A percentile compares a stretch with the other conserved stretches of the same genome.
Evolutionary conservation across 306 rosid species (phyloP).

Genomic region (Ammopiptanthus mongolicus): DNA sequence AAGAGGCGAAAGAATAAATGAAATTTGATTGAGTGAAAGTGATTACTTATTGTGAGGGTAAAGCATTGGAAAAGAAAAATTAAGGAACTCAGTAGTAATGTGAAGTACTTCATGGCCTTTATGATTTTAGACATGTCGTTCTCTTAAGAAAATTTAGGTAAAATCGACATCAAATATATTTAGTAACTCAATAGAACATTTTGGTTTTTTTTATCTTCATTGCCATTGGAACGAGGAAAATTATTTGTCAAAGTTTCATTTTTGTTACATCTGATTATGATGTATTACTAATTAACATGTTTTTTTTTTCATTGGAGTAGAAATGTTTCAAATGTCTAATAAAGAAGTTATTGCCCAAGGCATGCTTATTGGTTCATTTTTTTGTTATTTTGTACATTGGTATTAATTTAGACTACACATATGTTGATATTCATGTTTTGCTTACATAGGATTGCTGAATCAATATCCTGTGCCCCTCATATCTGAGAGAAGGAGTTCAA

Average conservation of each 20-base stretch:
- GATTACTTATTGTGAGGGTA: too few species aligned
- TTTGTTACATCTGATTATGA: background rate
- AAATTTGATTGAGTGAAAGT: too few species aligned
- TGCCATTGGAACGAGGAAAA: background rate
- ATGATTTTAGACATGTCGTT: background rate
- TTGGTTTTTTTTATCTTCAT: background rate
- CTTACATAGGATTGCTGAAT: too few species aligned
- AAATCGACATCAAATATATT: too few species aligned
- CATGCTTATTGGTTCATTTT: too few species aligned
- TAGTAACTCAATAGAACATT: background rate
- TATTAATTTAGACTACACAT: too few species aligned
- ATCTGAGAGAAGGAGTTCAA: too few species aligned
- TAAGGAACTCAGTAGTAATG: background rate
- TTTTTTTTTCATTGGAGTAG: background rate
- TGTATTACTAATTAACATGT: background rate
- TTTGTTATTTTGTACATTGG: too few species aligned
- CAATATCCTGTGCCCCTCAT: too few species aligned
- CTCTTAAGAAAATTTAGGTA: background rate
- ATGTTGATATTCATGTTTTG: too few species aligned
- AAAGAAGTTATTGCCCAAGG: background rate
- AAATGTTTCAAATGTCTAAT: conserved; percentile 3
- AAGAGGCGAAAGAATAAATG: too few species aligned
- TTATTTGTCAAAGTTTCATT: background rate
- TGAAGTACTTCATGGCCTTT: background rate
- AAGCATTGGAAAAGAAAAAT: background rate